phyloP scores from a whole-genome alignment of 805 yeast species.

The Isabelozyma pseudorhagii region DNA sequence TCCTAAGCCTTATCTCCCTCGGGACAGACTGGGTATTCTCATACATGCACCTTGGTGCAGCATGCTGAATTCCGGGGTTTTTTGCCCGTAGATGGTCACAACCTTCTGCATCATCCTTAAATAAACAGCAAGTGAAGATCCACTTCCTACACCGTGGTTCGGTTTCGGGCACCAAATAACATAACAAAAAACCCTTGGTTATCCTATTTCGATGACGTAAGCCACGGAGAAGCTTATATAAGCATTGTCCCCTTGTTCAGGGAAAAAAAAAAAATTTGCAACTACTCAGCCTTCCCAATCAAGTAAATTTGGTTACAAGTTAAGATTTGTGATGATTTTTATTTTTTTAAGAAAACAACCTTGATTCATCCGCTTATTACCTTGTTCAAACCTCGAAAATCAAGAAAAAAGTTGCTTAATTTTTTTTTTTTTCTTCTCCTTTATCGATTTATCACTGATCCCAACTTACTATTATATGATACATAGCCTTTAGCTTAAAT shows the following conservation, averaged over 20 bases:
- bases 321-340: neutral
- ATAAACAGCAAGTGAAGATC: too few relatives aligned
- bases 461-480: neutral
- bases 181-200: too few relatives aligned
- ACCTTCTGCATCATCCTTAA: too few relatives aligned
- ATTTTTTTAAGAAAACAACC: neutral
- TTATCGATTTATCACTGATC: neutral
- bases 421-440: neutral
- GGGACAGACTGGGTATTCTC: too few relatives aligned
- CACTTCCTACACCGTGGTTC: too few relatives aligned
- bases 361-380: neutral
- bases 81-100: too few relatives aligned
- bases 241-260: neutral
- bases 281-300: neutral
- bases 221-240: neutral
- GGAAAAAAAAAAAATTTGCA: neutral
- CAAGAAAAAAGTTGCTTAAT: neutral
- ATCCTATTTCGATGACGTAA: neutral
- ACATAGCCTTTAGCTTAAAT: neutral
- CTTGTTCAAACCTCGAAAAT: neutral
- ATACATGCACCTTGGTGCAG: too few relatives aligned
- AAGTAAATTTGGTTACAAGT: neutral
- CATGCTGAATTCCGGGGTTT: too few relatives aligned
- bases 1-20: too few relatives aligned
- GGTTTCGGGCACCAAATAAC: too few relatives aligned